Evolutionary conservation across 305 asterid species (phyloP).

Genomic region (Withania somnifera): DNA sequence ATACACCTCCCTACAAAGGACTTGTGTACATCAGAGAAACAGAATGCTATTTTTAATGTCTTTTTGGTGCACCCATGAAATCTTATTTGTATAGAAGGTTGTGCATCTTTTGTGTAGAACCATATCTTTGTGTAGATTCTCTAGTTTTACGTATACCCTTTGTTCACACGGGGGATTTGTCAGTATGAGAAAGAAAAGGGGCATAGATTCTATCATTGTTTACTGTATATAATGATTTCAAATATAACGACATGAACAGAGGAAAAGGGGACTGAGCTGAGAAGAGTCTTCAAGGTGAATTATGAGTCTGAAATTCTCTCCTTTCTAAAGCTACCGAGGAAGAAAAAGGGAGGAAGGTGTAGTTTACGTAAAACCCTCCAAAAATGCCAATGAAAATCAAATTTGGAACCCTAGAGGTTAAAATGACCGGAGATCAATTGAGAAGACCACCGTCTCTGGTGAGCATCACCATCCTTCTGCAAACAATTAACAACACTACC

Average conservation of each 20-base stretch:
- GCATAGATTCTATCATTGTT: not conserved
- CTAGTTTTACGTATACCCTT: not conserved
- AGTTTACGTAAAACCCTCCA: not conserved
- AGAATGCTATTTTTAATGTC: not conserved
- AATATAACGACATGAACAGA: not conserved
- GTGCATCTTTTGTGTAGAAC: not conserved
- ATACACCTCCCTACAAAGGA: not conserved
- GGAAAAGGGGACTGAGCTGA: not conserved
- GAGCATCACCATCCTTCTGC: too few relatives aligned
- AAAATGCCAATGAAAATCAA: not conserved
- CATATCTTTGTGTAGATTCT: not conserved
- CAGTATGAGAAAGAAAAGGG: not conserved
- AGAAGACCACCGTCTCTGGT: too few relatives aligned
- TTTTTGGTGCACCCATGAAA: not conserved
- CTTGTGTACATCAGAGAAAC: not conserved
- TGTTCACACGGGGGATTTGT: not conserved
- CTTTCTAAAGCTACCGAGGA: not conserved
- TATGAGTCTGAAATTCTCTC: not conserved
- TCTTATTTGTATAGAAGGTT: not conserved
- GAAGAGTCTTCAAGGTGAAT: not conserved
- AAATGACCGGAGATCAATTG: too few relatives aligned
- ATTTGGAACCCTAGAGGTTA: not conserved
- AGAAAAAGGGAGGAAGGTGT: not conserved
- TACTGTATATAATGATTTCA: not conserved
- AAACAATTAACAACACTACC: too few relatives aligned